Evolutionary conservation across 2,329 filamentous ascomycete species (phyloP), one percentile per base, ranked within the genome.

Genomic region (Akanthomyces uredinophilus): DNA sequence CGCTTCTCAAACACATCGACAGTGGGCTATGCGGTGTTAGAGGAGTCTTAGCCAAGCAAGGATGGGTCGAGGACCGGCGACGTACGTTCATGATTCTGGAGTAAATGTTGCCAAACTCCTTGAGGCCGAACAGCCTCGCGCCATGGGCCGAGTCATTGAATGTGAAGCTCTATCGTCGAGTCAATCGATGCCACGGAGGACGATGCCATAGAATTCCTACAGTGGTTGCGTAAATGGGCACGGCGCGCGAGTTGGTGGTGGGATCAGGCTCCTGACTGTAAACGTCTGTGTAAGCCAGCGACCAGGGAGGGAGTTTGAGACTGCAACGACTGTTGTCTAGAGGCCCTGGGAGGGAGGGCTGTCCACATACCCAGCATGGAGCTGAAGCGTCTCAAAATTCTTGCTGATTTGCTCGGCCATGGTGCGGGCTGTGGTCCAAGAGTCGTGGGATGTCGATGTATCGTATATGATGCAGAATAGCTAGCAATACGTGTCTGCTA

Each of bases 61-160:
- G n/a, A n/a, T n/a, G n/a, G 22, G 43, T 18, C 16, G 3, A 1
- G 11, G 47, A 16, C 7, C 29, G 24, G 29, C 18, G 16, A 77
- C 85, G 72, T 71, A 92, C 90, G 77, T 98, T 97, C 89, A 91
- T 92, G 70, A 99, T 92, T 66, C 95, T 91, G 75, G 89, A 95
- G 83, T 99, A 99, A 75, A 98, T 96, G 79, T 98, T 98, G 77
- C 93, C 95, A 70, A 91, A 90, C 78, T 98, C 92, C 80, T 98
- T 96, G 76, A 99, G 90, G 73, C 92, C 91, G 73, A 99, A 99
- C 47, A 99, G 88, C 74, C 92, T 88, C 61, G 95, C 95, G 65
- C 92, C 95, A 72, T 98, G 95, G 55, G 92, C 94, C 57, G 92
- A 96, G 80, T 98, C 91, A 85, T 98, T 89, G 85, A 99, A 99